A percentile compares a stretch with the other conserved stretches of the same genome.
Conservation (phyloP, 108 stramenopile species). For the Schizochytrium sp. region DNA sequence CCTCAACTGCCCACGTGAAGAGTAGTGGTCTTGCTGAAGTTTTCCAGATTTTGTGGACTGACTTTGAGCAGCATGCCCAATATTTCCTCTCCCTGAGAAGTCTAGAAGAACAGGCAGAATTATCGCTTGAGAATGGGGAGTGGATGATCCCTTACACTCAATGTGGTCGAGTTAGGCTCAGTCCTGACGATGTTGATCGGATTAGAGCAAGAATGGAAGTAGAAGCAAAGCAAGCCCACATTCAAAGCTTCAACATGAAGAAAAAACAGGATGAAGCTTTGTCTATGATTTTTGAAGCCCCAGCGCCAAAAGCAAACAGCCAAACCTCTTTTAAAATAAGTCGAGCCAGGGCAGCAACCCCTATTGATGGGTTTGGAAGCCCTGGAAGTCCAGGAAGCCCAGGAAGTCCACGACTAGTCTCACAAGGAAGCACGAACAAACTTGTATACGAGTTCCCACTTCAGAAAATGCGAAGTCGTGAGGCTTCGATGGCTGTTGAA, state of each 20-base stretch:
- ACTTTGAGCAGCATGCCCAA: neutral
- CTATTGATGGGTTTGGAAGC: neutral
- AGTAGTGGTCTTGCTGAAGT: neutral
- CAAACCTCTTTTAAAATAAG: neutral
- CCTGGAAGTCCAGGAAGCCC: neutral
- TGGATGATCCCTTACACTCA: neutral
- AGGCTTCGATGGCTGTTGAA: too few relatives aligned
- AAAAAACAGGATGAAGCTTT: neutral
- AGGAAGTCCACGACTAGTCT: neutral
- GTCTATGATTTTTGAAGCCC: neutral
- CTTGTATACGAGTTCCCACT: too few relatives aligned
- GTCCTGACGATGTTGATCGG: neutral
- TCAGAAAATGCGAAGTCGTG: too few relatives aligned
- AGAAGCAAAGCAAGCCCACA: constrained; percentile 7
- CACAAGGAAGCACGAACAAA: too few relatives aligned
- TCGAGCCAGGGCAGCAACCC: neutral
- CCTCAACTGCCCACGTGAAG: neutral
- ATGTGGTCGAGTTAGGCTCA: neutral
- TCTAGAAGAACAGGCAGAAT: neutral
- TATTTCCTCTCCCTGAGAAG: neutral
- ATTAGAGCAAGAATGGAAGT: neutral
- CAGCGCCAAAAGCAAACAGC: neutral
- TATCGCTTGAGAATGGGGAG: constrained; percentile 12
- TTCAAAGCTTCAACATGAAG: neutral
- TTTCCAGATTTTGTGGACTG: neutral